Base-by-base conservation (phyloP, 176 grass and related monocot species). In the Echinochloa phyllopogon region DNA sequence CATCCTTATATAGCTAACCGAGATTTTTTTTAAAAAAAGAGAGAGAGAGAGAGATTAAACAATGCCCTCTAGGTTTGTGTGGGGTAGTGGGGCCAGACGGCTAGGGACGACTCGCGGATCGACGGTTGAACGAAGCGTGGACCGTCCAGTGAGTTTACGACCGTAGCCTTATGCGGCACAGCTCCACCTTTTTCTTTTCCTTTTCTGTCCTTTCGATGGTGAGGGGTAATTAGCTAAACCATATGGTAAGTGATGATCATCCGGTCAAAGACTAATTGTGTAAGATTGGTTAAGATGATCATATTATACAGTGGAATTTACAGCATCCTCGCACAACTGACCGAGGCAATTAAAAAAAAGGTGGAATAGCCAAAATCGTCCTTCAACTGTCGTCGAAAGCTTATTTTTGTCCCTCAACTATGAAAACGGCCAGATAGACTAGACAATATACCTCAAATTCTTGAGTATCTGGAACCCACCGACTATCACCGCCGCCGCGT, bases 381-480 rank as follows among this genome's bases (percentile, higher is more conserved):
- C 1, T 33, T 1, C 29, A 33, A 33, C 29, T 33, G 1, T 33
- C 2, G 29, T 33, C 29, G 29, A 33, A 33, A 33, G 1, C 29
- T 33, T 2, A 33, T 33, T 33, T 33, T 33, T 2, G 29, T 33
- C 29, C 29, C 29, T 33, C 29, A 33, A 33, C 29, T 33, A 33
- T 33, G 29, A 33, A n/a, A n/a, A n/a, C n/a, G n/a, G n/a, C n/a
- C n/a, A n/a, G n/a, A n/a, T n/a, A n/a, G n/a, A n/a, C n/a, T n/a
- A n/a, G n/a, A n/a, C n/a, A n/a, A n/a, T n/a, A n/a, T n/a, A n/a
- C n/a, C n/a, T n/a, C n/a, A n/a, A n/a, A n/a, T n/a, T n/a, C n/a
- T n/a, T n/a, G n/a, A n/a, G n/a, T n/a, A 91, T 78, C 77, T 89
- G 92, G 66, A 81, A 84, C 0, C 79, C 89, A 42, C 92, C 79